phyloP scores from a whole-genome alignment of 345 rosid genomes.

The Corymbia maculata region DNA sequence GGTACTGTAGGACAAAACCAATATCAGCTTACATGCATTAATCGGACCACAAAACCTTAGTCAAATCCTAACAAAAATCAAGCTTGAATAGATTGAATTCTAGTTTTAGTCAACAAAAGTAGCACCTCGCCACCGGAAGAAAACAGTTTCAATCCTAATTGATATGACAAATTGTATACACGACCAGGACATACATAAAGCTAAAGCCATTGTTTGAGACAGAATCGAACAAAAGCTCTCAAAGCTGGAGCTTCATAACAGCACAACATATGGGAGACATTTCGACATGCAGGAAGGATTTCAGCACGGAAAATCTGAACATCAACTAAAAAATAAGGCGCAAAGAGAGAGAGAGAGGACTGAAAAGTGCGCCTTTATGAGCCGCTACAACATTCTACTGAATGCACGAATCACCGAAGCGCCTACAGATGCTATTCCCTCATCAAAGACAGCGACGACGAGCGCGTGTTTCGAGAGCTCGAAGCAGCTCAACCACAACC shows the following conservation, averaged over 20 bases:
- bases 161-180: background rate
- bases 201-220: background rate
- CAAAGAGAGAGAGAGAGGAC: background rate
- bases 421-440: background rate
- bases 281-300: background rate
- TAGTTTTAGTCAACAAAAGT: background rate
- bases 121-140: background rate
- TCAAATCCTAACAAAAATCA: background rate
- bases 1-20: constrained; percentile 24
- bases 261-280: background rate
- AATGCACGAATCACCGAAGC: background rate
- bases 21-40: background rate
- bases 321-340: background rate
- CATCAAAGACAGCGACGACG: background rate
- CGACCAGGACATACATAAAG: background rate
- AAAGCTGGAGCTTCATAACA: background rate
- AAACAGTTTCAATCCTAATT: background rate
- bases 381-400: background rate
- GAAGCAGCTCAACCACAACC: background rate
- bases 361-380: background rate
- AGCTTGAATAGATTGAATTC: background rate
- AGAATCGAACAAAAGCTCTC: background rate
- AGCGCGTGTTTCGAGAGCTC: background rate
- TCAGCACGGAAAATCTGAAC: background rate
- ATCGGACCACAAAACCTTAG: background rate